Conservation (phyloP, 2,329 filamentous ascomycete genomes). For the Cytospora piceicola region DNA sequence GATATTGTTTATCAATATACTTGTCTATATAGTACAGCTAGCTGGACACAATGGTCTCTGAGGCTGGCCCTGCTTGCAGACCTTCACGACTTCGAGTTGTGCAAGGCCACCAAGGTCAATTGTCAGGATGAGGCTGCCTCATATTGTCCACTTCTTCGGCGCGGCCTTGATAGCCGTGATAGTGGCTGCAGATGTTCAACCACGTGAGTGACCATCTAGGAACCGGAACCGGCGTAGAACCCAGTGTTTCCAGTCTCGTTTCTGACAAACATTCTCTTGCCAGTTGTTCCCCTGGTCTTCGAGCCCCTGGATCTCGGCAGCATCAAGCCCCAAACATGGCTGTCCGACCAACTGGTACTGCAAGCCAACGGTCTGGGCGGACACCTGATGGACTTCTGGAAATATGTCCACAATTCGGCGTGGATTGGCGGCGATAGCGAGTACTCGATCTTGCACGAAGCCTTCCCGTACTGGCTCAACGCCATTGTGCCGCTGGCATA, state of each 20-base stretch:
- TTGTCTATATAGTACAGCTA: not conserved
- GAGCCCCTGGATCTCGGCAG: slow-evolving; percentile 31
- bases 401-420: slow-evolving; percentile 53
- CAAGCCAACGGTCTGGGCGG: slow-evolving; percentile 17
- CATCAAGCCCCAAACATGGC: slow-evolving; percentile 29
- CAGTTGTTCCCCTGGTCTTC: slow-evolving; percentile 29
- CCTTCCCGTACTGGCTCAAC: slow-evolving; percentile 62
- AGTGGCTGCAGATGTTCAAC: slow-evolving; percentile 9
- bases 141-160: not conserved
- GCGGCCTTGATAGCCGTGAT: not conserved
- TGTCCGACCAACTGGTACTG: slow-evolving; percentile 20
- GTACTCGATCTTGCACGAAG: slow-evolving; percentile 58
- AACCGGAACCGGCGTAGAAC: not conserved
- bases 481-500: slow-evolving; percentile 61
- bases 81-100: not conserved
- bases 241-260: not conserved
- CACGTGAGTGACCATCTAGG: slow-evolving; percentile 2
- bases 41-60: not conserved
- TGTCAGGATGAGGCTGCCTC: not conserved
- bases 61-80: not conserved
- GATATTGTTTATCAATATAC: not conserved
- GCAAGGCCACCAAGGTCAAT: not conserved
- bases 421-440: slow-evolving; percentile 57
- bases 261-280: not conserved
- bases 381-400: slow-evolving; percentile 55